phyloP scores from a whole-genome alignment of 768 basidiomycete species.

The Psilocybe cubensis region DNA sequence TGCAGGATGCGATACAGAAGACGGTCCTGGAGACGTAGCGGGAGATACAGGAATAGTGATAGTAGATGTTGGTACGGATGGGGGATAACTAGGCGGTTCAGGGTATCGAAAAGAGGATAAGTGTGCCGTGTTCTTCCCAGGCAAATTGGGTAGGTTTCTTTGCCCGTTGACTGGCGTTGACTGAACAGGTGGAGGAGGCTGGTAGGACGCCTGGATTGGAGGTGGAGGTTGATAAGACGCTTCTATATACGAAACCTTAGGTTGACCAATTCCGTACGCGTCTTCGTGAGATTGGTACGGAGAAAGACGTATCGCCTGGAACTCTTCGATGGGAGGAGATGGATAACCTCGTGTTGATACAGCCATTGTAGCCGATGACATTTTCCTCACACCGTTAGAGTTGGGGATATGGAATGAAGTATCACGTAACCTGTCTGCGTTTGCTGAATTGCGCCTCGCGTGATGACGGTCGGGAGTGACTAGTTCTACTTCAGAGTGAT shows the following conservation, averaged over 20 bases:
- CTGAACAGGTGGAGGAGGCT: not conserved
- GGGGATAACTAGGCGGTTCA: slow-evolving; percentile 17
- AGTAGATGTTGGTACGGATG: slow-evolving; percentile 5
- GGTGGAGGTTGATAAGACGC: slow-evolving; percentile 29
- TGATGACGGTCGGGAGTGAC: not conserved
- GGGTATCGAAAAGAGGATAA: slow-evolving; percentile 9
- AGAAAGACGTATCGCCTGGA: slow-evolving; percentile 9
- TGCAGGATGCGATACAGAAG: slow-evolving; percentile 5
- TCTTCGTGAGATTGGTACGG: not conserved
- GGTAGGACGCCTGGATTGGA: slow-evolving; percentile 5
- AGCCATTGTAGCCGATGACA: not conserved
- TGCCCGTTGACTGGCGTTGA: not conserved
- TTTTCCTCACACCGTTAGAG: not conserved
- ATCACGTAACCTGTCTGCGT: slow-evolving; percentile 1
- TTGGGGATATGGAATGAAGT: not conserved
- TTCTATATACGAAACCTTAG: slow-evolving; percentile 20
- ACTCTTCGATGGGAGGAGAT: slow-evolving; percentile 12
- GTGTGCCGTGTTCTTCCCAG: not conserved
- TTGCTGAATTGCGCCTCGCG: slow-evolving; percentile 7
- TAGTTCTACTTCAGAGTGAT: not conserved
- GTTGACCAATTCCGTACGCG: not conserved
- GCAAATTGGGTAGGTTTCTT: not conserved
- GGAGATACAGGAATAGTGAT: not conserved
- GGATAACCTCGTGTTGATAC: slow-evolving; percentile 1
- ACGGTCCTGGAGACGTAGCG: slow-evolving; percentile 1